Conservation (phyloP, 2,329 filamentous ascomycete genomes). For the Paraphaeosphaeria sporulosa region DNA sequence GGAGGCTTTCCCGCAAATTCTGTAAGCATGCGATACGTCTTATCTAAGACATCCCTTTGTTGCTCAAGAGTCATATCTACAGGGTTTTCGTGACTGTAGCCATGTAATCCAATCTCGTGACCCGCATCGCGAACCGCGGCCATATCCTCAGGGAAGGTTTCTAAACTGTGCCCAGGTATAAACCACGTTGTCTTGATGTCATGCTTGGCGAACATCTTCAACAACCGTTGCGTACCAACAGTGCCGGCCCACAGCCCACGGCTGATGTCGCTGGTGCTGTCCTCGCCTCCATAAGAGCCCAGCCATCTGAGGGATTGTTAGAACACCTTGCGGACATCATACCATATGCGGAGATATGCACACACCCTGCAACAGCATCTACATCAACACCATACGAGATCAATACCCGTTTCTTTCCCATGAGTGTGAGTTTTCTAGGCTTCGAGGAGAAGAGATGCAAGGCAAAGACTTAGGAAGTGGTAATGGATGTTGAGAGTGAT, state of each 20-base stretch:
- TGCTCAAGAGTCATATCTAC: conserved; percentile 76
- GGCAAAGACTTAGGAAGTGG: too few species aligned
- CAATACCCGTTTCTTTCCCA: conserved; percentile 62
- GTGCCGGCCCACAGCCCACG: conserved; percentile 74
- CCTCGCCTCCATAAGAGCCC: conserved; percentile 76
- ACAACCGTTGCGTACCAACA: conserved; percentile 67
- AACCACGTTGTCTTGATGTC: conserved; percentile 74
- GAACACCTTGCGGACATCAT: conserved; percentile 56
- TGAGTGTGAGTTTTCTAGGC: conserved; percentile 19
- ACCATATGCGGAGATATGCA: conserved; percentile 62
- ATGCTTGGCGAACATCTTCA: conserved; percentile 75
- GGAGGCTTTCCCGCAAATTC: conserved; percentile 75
- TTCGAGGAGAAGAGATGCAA: too few species aligned
- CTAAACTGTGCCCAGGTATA: conserved; percentile 63
- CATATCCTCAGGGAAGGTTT: conserved; percentile 73
- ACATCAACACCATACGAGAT: conserved; percentile 74
- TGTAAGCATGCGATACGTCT: conserved; percentile 75
- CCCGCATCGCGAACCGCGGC: conserved; percentile 66
- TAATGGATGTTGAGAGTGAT: neutral
- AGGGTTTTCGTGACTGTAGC: conserved; percentile 77
- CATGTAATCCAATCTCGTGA: conserved; percentile 73
- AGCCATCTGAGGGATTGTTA: conserved; percentile 67
- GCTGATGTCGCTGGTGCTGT: conserved; percentile 75
- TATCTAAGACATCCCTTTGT: conserved; percentile 76
- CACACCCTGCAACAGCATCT: conserved; percentile 68